These are phyloP conservation scores for Metarhizium brunneum DNA, from an alignment of 2,329 filamentous ascomycete genomes.

Conservation along the genomic window DNA sequence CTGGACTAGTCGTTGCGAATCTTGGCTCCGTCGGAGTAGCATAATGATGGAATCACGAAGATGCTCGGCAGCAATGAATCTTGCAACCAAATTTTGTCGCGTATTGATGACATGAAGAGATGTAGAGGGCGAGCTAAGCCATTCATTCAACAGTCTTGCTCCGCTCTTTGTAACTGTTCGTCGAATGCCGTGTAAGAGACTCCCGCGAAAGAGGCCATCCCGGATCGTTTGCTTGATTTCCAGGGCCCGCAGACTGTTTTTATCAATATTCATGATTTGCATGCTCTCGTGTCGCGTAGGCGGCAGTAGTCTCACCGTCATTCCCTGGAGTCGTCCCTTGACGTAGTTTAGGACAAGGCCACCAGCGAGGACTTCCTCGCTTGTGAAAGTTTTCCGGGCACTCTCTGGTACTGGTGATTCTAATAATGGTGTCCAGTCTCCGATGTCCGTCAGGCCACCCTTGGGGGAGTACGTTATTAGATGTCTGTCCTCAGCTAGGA, in stretches of 20 bases:
- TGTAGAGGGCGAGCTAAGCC: slow-evolving; percentile 88
- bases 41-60: slow-evolving; percentile 61
- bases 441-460: slow-evolving; percentile 36
- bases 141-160: slow-evolving; percentile 71
- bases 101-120: slow-evolving; percentile 68
- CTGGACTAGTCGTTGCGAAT: slow-evolving; percentile 83
- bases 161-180: slow-evolving; percentile 89
- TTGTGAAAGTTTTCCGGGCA: slow-evolving; percentile 47
- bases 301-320: slow-evolving; percentile 73
- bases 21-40: slow-evolving; percentile 66
- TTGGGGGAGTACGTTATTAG: slow-evolving; percentile 62
- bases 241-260: slow-evolving; percentile 78
- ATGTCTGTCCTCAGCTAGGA: slow-evolving; percentile 68
- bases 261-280: slow-evolving; percentile 84
- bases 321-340: slow-evolving; percentile 64
- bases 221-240: slow-evolving; percentile 82
- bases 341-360: slow-evolving; percentile 80
- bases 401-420: slow-evolving; percentile 58
- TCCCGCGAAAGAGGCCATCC: slow-evolving; percentile 71
- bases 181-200: slow-evolving; percentile 80
- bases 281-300: slow-evolving; percentile 65
- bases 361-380: slow-evolving; percentile 65
- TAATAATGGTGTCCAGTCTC: slow-evolving; percentile 67
- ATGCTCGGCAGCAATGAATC: slow-evolving; percentile 56
- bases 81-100: slow-evolving; percentile 72